Base-by-base conservation (phyloP, 2,329 filamentous ascomycete species). In the Colletotrichum lindemuthianum region DNA sequence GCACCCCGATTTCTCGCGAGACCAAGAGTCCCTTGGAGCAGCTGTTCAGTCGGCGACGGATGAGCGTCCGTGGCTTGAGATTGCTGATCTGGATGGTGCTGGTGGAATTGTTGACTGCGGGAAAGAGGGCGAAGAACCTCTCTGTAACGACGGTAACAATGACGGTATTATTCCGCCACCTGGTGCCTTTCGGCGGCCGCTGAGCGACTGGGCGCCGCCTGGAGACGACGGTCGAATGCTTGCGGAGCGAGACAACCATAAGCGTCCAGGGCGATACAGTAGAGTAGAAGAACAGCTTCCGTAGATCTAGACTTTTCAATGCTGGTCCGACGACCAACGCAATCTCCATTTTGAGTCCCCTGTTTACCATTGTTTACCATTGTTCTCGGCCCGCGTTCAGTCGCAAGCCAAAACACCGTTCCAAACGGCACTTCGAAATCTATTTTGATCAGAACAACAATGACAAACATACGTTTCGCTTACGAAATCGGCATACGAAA, bases 81-180 rank as follows among this genome's bases (percentile, higher is more conserved):
- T 74, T 8, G 70, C 71, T 8, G 69, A 70, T 12, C 63, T 73
- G 50, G 75, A 78, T 39, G 70, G 70, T 33, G 67, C 56, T 7
- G 80, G 80, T 11, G 78, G 79, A 10, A 78, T 82, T 36, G 64
- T 82, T 50, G 78, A 81, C 69, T 79, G 78, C 70, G 75, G 75
- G 8, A 78, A 45, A 11, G 75, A 73, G 50, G 72, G 73, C 4
- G 79, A 81, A 56, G 69, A 69, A 13, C 72, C 76, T 37, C 71
- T 76, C 44, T 71, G 72, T 11, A 58, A 66, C 10, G 79, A 82
- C 70, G 78, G 73, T 9, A 78, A 76, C 16, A 70, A 69, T 1
- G 76, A 81, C 60, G 79, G 79, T 7, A 68, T 70, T 3, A 67
- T 79, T 7, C 76, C 76, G 15, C 63, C 69, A 3, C 77, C 76